phyloP scores from a whole-genome alignment of 2,329 filamentous ascomycete genomes.

The Trichoderma arundinaceum region DNA sequence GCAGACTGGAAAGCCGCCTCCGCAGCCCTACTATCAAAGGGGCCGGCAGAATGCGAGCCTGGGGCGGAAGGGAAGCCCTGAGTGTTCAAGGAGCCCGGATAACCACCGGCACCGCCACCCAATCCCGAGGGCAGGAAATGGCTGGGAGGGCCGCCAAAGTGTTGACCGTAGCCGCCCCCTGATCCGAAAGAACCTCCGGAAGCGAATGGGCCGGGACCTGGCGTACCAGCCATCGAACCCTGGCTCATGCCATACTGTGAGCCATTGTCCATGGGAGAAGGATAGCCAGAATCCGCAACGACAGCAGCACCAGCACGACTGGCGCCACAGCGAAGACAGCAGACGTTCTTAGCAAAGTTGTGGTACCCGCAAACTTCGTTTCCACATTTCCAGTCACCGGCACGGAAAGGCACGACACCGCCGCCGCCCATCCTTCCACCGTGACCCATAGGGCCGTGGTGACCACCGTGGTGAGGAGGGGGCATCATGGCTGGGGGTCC shows the following conservation, averaged over 20 bases:
- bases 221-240: slow-evolving; percentile 83
- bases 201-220: slow-evolving; percentile 77
- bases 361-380: slow-evolving; percentile 97
- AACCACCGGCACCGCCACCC: slow-evolving; percentile 70
- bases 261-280: slow-evolving; percentile 85
- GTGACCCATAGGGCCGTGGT: slow-evolving; percentile 61
- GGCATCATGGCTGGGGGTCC: slow-evolving; percentile 81
- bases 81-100: slow-evolving; percentile 80
- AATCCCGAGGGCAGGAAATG: slow-evolving; percentile 90
- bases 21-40: slow-evolving; percentile 90
- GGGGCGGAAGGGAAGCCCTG: slow-evolving; percentile 75
- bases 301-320: slow-evolving; percentile 93
- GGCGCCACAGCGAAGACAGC: slow-evolving; percentile 93
- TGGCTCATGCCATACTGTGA: slow-evolving; percentile 85
- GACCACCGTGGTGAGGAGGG: slow-evolving; percentile 75
- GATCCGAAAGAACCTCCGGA: slow-evolving; percentile 71
- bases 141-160: slow-evolving; percentile 85
- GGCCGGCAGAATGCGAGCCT: slow-evolving; percentile 79
- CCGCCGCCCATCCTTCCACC: slow-evolving; percentile 78
- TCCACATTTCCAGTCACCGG: slow-evolving; percentile 98
- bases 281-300: slow-evolving; percentile 90
- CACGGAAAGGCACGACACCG: slow-evolving; percentile 92
- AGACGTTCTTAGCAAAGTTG: slow-evolving; percentile 99
- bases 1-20: slow-evolving; percentile 94
- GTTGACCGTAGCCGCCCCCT: slow-evolving; percentile 71